phyloP scores from a whole-genome alignment of 148 eudicot species.

The Salicornia ramosissima region DNA sequence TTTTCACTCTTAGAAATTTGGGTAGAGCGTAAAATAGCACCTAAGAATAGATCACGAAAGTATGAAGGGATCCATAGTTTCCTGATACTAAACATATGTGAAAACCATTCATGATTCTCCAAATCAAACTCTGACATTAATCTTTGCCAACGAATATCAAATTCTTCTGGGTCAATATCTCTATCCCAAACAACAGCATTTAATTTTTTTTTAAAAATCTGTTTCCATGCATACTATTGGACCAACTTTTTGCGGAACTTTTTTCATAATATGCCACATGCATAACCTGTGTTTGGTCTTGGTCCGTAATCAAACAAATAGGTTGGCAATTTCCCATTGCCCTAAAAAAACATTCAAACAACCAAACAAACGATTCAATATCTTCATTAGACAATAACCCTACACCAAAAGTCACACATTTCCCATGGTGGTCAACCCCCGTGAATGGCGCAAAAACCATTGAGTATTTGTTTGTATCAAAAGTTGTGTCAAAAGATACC shows the following conservation, averaged over 20 bases:
- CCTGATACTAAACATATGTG: not conserved
- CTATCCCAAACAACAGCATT: not conserved
- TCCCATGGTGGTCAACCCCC: constrained; percentile 4
- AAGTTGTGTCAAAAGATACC: not conserved
- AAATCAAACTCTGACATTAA: not conserved
- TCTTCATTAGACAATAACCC: not conserved
- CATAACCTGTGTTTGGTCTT: constrained; percentile 8
- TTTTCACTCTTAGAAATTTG: not conserved
- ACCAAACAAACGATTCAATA: not conserved
- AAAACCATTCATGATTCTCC: not conserved
- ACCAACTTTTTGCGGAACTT: not conserved
- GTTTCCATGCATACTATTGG: not conserved
- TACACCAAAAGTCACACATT: not conserved
- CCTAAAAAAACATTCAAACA: not conserved
- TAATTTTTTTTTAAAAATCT: not conserved
- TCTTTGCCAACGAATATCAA: not conserved
- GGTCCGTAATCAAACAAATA: not conserved
- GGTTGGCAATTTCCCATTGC: constrained; percentile 1
- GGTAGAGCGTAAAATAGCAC: not conserved
- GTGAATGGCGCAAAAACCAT: constrained; percentile 9
- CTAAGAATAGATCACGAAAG: not conserved
- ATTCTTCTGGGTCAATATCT: not conserved
- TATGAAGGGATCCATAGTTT: not conserved
- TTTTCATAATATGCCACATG: constrained; percentile 2
- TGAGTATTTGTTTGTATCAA: not conserved